phyloP scores from a whole-genome alignment of 768 basidiomycete species.

The Dictyophora rubrovolvata region DNA sequence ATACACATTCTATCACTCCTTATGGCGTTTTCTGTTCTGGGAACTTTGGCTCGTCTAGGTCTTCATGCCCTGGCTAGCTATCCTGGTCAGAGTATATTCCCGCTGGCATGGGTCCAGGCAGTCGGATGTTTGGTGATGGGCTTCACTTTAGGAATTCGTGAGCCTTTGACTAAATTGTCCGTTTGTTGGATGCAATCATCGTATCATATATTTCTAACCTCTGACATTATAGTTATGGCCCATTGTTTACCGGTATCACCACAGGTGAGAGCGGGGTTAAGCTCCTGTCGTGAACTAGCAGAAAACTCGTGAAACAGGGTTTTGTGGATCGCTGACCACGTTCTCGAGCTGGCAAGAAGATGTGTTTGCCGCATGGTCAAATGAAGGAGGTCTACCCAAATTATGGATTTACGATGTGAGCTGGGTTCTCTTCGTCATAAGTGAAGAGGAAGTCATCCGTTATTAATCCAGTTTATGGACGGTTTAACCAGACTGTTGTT shows the following conservation, averaged over 20 bases:
- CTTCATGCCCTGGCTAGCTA: slow-evolving; percentile 65
- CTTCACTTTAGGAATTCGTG: slow-evolving; percentile 56
- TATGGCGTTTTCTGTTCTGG: slow-evolving; percentile 74
- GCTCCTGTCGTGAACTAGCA: not conserved
- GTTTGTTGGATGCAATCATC: slow-evolving; percentile 21
- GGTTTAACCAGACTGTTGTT: slow-evolving; percentile 72
- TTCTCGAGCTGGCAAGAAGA: slow-evolving; percentile 95
- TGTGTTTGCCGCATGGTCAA: slow-evolving; percentile 77
- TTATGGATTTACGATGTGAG: slow-evolving; percentile 66
- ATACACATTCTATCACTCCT: slow-evolving; percentile 59
- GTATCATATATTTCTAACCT: not conserved
- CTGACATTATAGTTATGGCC: slow-evolving; percentile 56
- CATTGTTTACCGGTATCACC: slow-evolving; percentile 78
- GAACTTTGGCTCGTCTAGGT: slow-evolving; percentile 76
- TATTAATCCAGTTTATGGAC: slow-evolving; percentile 62
- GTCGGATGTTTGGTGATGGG: slow-evolving; percentile 93
- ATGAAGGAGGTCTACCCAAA: slow-evolving; percentile 43
- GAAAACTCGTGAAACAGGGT: slow-evolving; percentile 36
- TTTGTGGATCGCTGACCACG: slow-evolving; percentile 93
- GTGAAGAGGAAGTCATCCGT: not conserved
- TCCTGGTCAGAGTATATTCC: slow-evolving; percentile 65
- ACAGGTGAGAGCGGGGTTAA: slow-evolving; percentile 44
- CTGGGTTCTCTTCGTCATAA: slow-evolving; percentile 11
- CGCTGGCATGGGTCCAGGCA: slow-evolving; percentile 77
- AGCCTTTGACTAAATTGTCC: slow-evolving; percentile 66